phyloP scores from a whole-genome alignment of 768 basidiomycete species.

The Lactarius akahatsu region DNA sequence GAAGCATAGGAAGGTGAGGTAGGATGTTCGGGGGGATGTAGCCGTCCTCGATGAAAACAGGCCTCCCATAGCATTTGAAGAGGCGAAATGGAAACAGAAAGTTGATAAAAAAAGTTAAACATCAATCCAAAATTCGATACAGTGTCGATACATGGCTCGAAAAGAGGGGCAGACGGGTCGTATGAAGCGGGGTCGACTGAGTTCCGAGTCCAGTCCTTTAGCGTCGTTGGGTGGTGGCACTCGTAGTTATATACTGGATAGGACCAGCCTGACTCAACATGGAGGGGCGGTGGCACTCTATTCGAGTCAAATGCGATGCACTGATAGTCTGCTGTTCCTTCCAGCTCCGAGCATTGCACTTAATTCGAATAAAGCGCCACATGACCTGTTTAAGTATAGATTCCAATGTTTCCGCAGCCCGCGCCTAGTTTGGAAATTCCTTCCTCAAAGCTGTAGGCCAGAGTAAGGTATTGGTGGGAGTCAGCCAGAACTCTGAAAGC shows the following conservation, averaged over 20 bases:
- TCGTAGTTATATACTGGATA: not conserved
- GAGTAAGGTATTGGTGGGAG: not conserved
- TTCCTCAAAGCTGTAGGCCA: no score
- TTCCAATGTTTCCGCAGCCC: not conserved
- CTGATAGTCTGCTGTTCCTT: not conserved
- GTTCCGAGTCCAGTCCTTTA: constrained; percentile 9
- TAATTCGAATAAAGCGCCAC: not conserved
- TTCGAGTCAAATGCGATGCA: constrained; percentile 7
- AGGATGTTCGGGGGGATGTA: not conserved
- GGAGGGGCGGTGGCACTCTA: constrained; percentile 16
- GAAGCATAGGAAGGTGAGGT: constrained; percentile 2
- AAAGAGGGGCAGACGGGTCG: not conserved
- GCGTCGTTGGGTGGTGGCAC: not conserved
- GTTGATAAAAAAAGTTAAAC: constrained; percentile 1
- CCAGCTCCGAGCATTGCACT: not conserved
- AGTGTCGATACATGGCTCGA: constrained; percentile 7
- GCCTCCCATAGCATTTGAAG: constrained; percentile 10
- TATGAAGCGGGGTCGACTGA: not conserved
- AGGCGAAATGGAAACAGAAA: not conserved
- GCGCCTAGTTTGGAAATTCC: not conserved
- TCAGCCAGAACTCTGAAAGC: not conserved
- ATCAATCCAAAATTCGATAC: not conserved
- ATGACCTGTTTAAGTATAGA: constrained; percentile 2
- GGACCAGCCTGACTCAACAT: constrained; percentile 2
- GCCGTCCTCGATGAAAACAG: not conserved